Base-by-base conservation (phyloP, 768 basidiomycete genomes). In the Lactifluus echinatus region DNA sequence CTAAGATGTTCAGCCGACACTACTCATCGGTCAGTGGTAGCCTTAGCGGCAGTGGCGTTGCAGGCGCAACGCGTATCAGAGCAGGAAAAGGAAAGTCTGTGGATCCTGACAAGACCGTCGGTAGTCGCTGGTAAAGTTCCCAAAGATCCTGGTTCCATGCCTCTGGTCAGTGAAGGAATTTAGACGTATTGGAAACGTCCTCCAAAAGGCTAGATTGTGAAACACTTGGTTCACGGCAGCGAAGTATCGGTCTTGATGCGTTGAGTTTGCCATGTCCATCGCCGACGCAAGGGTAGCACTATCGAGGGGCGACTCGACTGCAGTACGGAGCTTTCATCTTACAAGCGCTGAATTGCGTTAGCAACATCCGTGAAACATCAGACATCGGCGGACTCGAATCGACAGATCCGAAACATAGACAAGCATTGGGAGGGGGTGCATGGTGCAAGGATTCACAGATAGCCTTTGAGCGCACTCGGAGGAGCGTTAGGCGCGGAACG, bases 301-400 rank as follows among this genome's bases (percentile, higher is more conserved):
- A 24, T 39, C 26, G 26, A 43, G 39, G n/a, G 51, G 19, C 6
- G 14, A 7, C 4, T 19, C 15, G 45, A 48, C n/a, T 14, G 2
- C 39, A 31, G 57, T 19, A 11, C 57, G 51, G 57, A 43, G 26
- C 45, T 49, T 50, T 52, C 50, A 57, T 37, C 39, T 10, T 24
- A 28, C 39, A 53, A 36, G 52, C 57, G 37, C 56, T 12, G 37
- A 39, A 52, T 26, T 29, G 39, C 33, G 57, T 53, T 53, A 24
- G 46, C 40, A 42, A 58, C 45, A 43, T 34, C 52, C 43, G 52
- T 46, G 52, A 53, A 5, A 28, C n/a, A 26, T 53, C 57, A 52
- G 57, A 58, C 40, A 21, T 31, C n/a, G n/a, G n/a, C n/a, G n/a
- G n/a, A n/a, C n/a, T 31, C 31, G 31, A 42, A 24, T 42, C 42